These are phyloP conservation scores for Globisporangium apiculatum DNA, from an alignment of 352 stramenopile genomes.

Conservation along the genomic window DNA sequence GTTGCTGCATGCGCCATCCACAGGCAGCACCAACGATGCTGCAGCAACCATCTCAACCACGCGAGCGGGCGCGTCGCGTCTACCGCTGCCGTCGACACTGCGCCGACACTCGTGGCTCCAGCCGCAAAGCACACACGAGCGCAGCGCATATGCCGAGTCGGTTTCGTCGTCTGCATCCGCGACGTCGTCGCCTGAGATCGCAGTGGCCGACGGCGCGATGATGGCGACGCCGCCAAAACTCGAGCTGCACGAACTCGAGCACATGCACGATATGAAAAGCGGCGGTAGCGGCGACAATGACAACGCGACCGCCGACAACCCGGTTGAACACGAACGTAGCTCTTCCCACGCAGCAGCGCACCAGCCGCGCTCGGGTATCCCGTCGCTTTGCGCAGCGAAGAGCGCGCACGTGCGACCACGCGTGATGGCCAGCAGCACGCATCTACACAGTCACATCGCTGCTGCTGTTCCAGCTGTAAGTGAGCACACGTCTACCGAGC, in stretches of 20 bases:
- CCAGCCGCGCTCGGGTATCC: conserved; percentile 2
- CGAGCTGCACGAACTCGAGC: conserved; percentile 15
- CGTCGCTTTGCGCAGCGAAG: background rate
- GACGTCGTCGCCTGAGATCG: conserved; percentile 7
- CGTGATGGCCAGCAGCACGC: background rate
- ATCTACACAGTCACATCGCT: background rate
- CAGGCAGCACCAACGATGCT: no score
- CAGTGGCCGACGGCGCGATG: conserved; percentile 2
- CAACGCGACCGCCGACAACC: background rate
- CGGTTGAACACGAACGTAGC: background rate
- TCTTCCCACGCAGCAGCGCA: background rate
- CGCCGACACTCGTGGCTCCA: no score
- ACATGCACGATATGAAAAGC: background rate
- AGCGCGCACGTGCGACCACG: background rate
- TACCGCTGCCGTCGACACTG: no score
- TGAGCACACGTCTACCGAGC: background rate
- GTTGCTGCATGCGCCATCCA: no score
- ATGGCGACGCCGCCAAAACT: conserved; percentile 10
- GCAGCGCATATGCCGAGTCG: background rate
- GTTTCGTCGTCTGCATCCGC: conserved; percentile 9
- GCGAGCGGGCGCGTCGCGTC: no score
- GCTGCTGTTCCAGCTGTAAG: background rate
- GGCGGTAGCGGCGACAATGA: background rate
- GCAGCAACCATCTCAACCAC: no score
- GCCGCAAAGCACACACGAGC: no score